Conservation (phyloP, 441 rosid species). For the Aleurites moluccanus region DNA sequence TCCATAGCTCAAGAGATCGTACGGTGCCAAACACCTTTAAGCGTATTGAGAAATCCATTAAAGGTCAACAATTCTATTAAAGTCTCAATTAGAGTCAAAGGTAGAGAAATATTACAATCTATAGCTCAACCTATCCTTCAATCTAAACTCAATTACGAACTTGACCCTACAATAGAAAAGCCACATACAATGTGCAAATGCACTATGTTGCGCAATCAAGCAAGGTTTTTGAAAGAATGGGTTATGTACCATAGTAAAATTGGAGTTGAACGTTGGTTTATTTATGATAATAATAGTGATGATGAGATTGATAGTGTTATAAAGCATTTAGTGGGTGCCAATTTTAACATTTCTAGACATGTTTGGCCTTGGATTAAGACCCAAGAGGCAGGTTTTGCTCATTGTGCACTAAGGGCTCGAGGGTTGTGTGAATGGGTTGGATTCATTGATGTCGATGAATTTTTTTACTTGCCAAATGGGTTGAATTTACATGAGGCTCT, state of each 20-base stretch:
- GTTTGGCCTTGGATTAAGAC: conserved; percentile 92
- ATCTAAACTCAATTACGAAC: conserved; percentile 12
- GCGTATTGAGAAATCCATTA: conserved; percentile 38
- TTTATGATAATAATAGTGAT: conserved; percentile 81
- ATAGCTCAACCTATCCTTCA: conserved; percentile 41
- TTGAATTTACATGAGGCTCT: conserved; percentile 33
- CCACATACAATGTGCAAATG: conserved; percentile 60
- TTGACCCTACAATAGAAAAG: conserved; percentile 22
- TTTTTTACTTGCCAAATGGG: conserved; percentile 51
- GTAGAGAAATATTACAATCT: conserved; percentile 44
- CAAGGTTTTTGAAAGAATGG: conserved; percentile 67
- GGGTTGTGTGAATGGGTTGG: conserved; percentile 72
- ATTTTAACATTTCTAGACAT: conserved; percentile 55
- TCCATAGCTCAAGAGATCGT: conserved; percentile 77
- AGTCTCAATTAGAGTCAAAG: conserved; percentile 69
- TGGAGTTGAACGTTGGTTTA: conserved; percentile 72
- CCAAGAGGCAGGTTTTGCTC: conserved; percentile 84
- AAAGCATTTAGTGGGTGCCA: conserved; percentile 27
- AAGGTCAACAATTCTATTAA: conserved; percentile 36
- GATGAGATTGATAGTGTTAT: conserved; percentile 48
- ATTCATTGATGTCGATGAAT: conserved; percentile 81
- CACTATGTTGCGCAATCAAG: conserved; percentile 80
- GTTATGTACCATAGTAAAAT: conserved; percentile 68
- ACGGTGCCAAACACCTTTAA: conserved; percentile 71
- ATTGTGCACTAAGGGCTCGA: conserved; percentile 69